phyloP scores from a whole-genome alignment of 257 asterid genomes.

The Echium plantagineum region DNA sequence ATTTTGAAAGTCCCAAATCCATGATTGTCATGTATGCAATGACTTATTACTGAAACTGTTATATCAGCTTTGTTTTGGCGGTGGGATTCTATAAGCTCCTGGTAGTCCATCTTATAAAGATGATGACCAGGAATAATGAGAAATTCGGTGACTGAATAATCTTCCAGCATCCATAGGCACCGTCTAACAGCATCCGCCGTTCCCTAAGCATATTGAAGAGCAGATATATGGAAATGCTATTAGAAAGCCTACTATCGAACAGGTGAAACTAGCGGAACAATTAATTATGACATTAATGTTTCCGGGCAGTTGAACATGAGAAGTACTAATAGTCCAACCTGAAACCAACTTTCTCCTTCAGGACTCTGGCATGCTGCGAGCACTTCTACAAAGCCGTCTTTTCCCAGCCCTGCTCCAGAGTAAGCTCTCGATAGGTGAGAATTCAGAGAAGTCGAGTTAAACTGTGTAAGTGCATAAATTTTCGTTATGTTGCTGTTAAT shows the following conservation, averaged over 20 bases:
- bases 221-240: background rate
- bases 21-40: slow-evolving; percentile 20
- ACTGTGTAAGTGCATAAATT: slow-evolving; percentile 79
- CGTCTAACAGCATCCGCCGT: slow-evolving; percentile 82
- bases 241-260: too few species aligned
- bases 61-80: slow-evolving; percentile 35
- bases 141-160: slow-evolving; percentile 43
- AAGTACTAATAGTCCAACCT: slow-evolving; percentile 26
- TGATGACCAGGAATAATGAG: slow-evolving; percentile 86
- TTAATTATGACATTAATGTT: too few species aligned
- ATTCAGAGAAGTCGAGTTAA: slow-evolving; percentile 77
- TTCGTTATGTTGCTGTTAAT: slow-evolving; percentile 72
- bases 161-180: slow-evolving; percentile 71
- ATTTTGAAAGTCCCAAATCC: slow-evolving; percentile 46
- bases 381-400: slow-evolving; percentile 68
- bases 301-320: background rate
- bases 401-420: slow-evolving; percentile 38
- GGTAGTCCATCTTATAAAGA: slow-evolving; percentile 77
- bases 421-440: slow-evolving; percentile 85
- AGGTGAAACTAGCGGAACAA: too few species aligned
- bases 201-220: slow-evolving; percentile 34
- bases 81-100: slow-evolving; percentile 44
- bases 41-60: slow-evolving; percentile 37
- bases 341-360: slow-evolving; percentile 68
- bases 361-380: slow-evolving; percentile 79